phyloP scores from a whole-genome alignment of 192 early-diverging fungal species.

The Chytriomyces hyalinus region DNA sequence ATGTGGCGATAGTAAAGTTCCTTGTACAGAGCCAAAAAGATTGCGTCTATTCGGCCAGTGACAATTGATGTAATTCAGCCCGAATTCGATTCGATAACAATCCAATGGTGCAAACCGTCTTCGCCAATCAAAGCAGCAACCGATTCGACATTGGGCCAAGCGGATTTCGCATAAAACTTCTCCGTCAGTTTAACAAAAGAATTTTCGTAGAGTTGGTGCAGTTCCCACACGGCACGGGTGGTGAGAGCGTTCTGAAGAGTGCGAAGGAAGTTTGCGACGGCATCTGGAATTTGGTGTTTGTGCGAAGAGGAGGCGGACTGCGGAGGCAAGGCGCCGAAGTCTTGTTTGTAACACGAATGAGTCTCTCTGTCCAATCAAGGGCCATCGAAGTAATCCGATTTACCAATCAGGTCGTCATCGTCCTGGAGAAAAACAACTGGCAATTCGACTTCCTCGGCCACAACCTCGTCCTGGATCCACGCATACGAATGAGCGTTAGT shows the following conservation, averaged over 20 bases:
- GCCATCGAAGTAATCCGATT: background rate
- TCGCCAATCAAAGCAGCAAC: conserved; percentile 83
- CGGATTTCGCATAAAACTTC: conserved; percentile 84
- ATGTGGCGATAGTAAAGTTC: conserved; percentile 98
- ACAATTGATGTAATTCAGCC: background rate
- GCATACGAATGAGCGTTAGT: too few species aligned
- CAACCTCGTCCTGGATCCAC: conserved; percentile 54
- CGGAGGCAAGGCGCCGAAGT: conserved; percentile 17
- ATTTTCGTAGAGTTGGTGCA: conserved; percentile 86
- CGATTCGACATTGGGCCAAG: conserved; percentile 88
- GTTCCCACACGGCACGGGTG: conserved; percentile 83
- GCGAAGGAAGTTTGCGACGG: conserved; percentile 82
- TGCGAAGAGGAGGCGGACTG: conserved; percentile 8
- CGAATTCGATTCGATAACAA: background rate
- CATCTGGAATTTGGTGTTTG: conserved; percentile 76
- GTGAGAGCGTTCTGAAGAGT: conserved; percentile 80
- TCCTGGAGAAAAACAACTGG: conserved; percentile 48
- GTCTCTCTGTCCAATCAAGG: background rate
- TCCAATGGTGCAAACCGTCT: conserved; percentile 54
- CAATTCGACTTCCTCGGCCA: conserved; percentile 68
- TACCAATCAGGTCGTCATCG: conserved; percentile 7
- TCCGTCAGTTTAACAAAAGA: conserved; percentile 91
- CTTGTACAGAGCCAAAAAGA: conserved; percentile 93
- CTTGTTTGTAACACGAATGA: conserved; percentile 4
- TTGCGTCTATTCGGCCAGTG: conserved; percentile 57